Evolutionary conservation across 768 basidiomycete species (phyloP).

Genomic region (Hypholoma fasciculare): DNA sequence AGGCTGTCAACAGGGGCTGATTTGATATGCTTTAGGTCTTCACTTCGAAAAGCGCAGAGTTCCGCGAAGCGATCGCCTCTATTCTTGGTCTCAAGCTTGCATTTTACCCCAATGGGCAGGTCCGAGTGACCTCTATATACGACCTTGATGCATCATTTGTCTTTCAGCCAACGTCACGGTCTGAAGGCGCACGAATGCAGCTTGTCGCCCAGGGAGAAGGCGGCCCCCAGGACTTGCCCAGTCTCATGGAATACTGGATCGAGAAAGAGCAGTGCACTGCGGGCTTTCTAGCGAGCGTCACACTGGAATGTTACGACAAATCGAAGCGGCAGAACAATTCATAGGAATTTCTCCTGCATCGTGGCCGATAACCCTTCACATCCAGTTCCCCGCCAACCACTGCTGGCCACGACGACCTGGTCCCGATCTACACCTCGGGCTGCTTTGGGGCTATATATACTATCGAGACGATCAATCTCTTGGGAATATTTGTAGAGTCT

Average conservation of each 20-base stretch:
- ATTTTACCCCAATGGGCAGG: constrained; percentile 89
- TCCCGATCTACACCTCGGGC: background rate
- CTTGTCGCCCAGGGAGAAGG: constrained; percentile 74
- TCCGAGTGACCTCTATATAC: constrained; percentile 88
- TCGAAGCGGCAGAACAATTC: constrained; percentile 40
- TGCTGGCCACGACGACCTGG: background rate
- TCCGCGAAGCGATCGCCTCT: constrained; percentile 86
- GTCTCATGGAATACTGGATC: constrained; percentile 85
- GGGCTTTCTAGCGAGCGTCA: constrained; percentile 86
- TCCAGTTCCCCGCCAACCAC: background rate
- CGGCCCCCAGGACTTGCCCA: constrained; percentile 71
- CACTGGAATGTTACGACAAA: constrained; percentile 85
- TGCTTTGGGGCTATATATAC: constrained; percentile 1
- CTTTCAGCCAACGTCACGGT: constrained; percentile 59
- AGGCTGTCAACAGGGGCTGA: background rate
- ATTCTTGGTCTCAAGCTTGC: constrained; percentile 91
- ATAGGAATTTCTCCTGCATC: background rate
- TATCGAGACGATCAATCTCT: background rate
- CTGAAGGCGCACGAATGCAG: constrained; percentile 59
- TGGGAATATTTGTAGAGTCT: constrained; percentile 1
- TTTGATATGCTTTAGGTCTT: constrained; percentile 59
- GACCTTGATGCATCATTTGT: constrained; percentile 87
- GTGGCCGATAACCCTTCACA: background rate
- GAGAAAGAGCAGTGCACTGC: constrained; percentile 84
- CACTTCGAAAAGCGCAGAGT: constrained; percentile 82